Conservation (phyloP, 2,329 filamentous ascomycete species). For the Aspergillus sclerotialis region DNA sequence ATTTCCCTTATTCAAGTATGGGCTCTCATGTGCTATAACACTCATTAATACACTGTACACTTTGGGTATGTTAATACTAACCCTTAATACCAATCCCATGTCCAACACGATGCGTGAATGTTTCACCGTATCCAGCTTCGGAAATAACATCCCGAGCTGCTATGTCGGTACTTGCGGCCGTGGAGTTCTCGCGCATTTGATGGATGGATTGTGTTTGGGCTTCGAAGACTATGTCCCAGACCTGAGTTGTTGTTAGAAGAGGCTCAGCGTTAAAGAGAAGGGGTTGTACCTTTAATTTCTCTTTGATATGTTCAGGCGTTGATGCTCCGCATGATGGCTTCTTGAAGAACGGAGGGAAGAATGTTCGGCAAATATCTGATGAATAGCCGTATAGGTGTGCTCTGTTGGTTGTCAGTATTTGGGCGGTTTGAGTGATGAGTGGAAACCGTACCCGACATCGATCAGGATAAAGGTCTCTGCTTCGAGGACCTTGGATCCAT, state of each 20-base stretch:
- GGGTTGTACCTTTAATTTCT: constrained; percentile 39
- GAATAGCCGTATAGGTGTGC: constrained; percentile 57
- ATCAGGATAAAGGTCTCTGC: constrained; percentile 54
- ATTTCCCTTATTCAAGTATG: constrained; percentile 59
- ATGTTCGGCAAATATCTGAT: constrained; percentile 58
- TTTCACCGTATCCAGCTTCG: constrained; percentile 51
- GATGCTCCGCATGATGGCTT: constrained; percentile 10
- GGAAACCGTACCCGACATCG: constrained; percentile 44
- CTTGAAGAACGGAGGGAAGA: constrained; percentile 42
- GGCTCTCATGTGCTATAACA: constrained; percentile 51
- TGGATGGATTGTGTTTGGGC: constrained; percentile 52
- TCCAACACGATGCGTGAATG: constrained; percentile 57
- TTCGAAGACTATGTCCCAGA: constrained; percentile 57
- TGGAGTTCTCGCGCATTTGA: constrained; percentile 46
- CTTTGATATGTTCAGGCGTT: constrained; percentile 19
- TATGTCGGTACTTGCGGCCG: constrained; percentile 54
- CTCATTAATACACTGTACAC: not conserved
- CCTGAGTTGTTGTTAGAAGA: constrained; percentile 11
- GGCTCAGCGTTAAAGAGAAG: not conserved
- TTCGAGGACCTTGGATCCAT: constrained; percentile 44
- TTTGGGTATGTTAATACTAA: too few relatives aligned
- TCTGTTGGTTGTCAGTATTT: constrained; percentile 19
- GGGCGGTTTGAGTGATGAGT: too few relatives aligned
- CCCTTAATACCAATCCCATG: constrained; percentile 61
- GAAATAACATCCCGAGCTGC: constrained; percentile 53